phyloP scores from a whole-genome alignment of 257 asterid genomes.

The Agastache rugosa region DNA sequence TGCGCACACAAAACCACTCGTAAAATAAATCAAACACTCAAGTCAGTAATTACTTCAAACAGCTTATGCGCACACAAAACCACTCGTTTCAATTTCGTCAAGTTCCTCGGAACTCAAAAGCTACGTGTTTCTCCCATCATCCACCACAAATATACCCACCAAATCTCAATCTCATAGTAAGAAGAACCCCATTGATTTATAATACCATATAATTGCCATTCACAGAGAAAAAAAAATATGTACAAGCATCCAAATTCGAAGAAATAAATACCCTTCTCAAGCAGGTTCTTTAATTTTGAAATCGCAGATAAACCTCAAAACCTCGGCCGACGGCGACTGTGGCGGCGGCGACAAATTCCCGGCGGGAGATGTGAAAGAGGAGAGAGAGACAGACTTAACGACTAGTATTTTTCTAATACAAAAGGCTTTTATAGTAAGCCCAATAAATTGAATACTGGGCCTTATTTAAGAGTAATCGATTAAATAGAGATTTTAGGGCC shows the following conservation, averaged over 20 bases:
- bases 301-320: neutral
- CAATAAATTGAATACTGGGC: neutral
- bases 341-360: conserved; percentile 15
- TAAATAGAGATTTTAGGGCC: too few species aligned
- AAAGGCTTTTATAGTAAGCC: neutral
- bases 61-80: conserved; percentile 38
- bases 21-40: too few species aligned
- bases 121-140: neutral
- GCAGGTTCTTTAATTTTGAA: neutral
- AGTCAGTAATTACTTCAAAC: conserved; percentile 44
- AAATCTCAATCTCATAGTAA: neutral
- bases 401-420: neutral
- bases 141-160: conserved; percentile 1
- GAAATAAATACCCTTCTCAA: neutral
- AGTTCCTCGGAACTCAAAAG: neutral
- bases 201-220: neutral
- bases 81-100: neutral
- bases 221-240: neutral
- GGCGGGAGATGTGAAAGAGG: conserved; percentile 12
- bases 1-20: conserved; percentile 34
- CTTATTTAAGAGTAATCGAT: neutral
- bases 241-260: neutral
- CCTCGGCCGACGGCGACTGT: neutral
- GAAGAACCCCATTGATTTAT: neutral
- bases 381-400: conserved; percentile 4